Base-by-base conservation (phyloP, 2,329 filamentous ascomycete species). In the Trichoderma afroharzianum region DNA sequence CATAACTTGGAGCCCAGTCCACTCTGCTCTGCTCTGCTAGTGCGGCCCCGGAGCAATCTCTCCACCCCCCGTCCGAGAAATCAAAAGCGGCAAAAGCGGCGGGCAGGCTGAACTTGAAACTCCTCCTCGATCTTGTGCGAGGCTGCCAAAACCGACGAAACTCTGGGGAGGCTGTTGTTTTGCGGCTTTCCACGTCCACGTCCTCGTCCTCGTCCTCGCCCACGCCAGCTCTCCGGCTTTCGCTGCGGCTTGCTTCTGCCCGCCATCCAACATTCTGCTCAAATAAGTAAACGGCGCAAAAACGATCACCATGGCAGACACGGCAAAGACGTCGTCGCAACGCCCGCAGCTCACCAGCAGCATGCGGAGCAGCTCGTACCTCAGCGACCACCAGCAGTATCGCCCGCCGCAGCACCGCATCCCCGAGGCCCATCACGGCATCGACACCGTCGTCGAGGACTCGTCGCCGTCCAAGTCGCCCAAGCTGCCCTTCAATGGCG, bases 371-470 rank as follows among this genome's bases (percentile, higher is more conserved):
- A 87, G 86, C 79, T 90, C 88, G 15, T 91, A 88, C 77, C 82
- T 91, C 71, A 85, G 85, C 78, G 88, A 91, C 74, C 87, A 90
- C 76, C 88, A 90, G 79, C 88, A 91, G 77, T 90, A 89, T 74
- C 87, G 88, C 63, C 86, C 87, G 33, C 87, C 88, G 12, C 81
- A 82, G 72, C 83, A 84, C 73, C n/a, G 71, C 12, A 61, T 69
- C 32, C 83, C 86, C 61, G 88, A 90, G 32, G 83, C 82, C 71
- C 85, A 87, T 78, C 88, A 88, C 74, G 88, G 88, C 73, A 91
- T 91, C 75, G 89, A 91, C 77, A 89, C 88, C 59, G 88, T 91
- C 18, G 86, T 91, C 66, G 89, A 91, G 78, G 86, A 88, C 72
- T 79, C 79, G 33, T 78, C 81, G 39, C 79, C 78, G 53, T 76